Conservation (phyloP, 2,329 filamentous ascomycete genomes). For the Aspergillus fijiensis region DNA sequence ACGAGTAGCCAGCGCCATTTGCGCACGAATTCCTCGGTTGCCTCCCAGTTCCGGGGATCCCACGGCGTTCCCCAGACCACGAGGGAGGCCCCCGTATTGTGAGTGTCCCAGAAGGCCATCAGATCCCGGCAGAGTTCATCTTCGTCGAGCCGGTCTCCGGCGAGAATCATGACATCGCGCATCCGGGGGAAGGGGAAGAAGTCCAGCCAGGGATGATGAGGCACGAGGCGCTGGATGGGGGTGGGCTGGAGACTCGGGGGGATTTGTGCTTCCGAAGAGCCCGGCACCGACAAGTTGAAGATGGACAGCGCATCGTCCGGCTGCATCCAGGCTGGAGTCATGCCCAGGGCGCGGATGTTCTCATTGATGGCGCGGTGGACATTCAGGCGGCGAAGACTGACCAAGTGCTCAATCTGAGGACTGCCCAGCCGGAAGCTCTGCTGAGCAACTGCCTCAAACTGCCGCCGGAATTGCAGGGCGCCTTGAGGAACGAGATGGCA, state of each 20-base stretch:
- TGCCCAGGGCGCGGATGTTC: constrained; percentile 33
- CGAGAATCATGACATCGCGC: constrained; percentile 41
- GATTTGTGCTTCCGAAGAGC: constrained; percentile 7
- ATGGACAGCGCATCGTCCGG: constrained; percentile 26
- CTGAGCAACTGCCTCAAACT: constrained; percentile 5
- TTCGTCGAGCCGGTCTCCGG: constrained; percentile 20
- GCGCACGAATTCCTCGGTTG: constrained; percentile 45
- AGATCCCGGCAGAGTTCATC: constrained; percentile 39
- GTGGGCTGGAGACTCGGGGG: constrained; percentile 38
- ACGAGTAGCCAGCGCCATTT: constrained; percentile 45
- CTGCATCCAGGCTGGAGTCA: constrained; percentile 18
- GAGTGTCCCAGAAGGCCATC: constrained; percentile 32
- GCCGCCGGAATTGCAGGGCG: constrained; percentile 7
- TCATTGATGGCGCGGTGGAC: constrained; percentile 35
- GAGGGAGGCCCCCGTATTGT: constrained; percentile 24
- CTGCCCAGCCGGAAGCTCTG: constrained; percentile 2
- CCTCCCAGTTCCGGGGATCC: constrained; percentile 50
- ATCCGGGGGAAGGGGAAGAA: constrained; percentile 35
- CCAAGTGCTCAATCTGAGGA: constrained; percentile 21
- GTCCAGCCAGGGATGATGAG: constrained; percentile 44
- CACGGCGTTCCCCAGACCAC: constrained; percentile 52
- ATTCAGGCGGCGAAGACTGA: constrained; percentile 36
- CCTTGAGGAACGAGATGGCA: constrained; percentile 9
- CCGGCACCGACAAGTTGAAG: constrained; percentile 16
- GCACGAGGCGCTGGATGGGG: constrained; percentile 32